A percentile compares a stretch with the other conserved stretches of the same genome.
phyloP scores from a whole-genome alignment of 441 rosid genomes.

The Rhodomyrtus psidioides region DNA sequence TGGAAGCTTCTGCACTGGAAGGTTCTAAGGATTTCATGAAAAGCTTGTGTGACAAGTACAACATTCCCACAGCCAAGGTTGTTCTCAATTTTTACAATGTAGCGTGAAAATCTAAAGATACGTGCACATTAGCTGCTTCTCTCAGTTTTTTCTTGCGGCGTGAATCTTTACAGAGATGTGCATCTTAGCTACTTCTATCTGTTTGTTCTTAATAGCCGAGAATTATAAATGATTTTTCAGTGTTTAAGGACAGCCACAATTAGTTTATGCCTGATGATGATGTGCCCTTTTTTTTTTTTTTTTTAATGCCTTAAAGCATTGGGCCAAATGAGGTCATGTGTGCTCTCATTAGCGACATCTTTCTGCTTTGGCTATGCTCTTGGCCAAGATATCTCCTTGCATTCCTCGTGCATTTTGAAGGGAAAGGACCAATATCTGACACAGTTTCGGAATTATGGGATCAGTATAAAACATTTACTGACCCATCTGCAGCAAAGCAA shows the following conservation, averaged over 20 bases:
- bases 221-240: not conserved
- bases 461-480: conserved; percentile 72
- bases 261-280: not conserved
- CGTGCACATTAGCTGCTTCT: not conserved
- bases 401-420: not conserved
- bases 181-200: not conserved
- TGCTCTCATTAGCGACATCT: not conserved
- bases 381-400: not conserved
- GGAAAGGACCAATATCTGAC: not conserved
- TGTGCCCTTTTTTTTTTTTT: not conserved
- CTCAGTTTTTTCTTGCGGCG: not conserved
- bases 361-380: not conserved
- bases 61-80: conserved; percentile 95
- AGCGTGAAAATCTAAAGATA: not conserved
- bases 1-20: conserved; percentile 92
- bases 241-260: not conserved
- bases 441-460: conserved; percentile 1
- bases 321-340: not conserved
- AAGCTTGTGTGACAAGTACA: conserved; percentile 69
- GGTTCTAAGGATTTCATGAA: conserved; percentile 97
- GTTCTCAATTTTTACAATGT: not conserved
- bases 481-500: conserved; percentile 59
- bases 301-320: not conserved
- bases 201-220: not conserved
- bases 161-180: not conserved